These are phyloP conservation scores for Aquilaria agallochum DNA, from an alignment of 441 rosid genomes.

Conservation along the genomic window DNA sequence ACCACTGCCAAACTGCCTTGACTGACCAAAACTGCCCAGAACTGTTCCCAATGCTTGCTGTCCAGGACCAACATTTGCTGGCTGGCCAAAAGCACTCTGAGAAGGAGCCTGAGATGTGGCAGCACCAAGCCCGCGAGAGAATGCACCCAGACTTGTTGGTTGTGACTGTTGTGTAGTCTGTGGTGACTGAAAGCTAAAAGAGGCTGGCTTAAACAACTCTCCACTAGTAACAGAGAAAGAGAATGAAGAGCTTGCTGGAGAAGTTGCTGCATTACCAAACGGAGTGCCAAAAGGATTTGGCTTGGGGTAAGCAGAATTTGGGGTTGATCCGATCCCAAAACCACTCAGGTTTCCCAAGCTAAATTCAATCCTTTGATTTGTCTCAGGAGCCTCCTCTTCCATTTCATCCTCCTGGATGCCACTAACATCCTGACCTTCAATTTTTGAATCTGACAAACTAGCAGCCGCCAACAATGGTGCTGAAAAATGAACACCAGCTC, in stretches of 20 bases:
- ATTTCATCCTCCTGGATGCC: conserved; percentile 79
- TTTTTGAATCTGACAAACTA: conserved; percentile 34
- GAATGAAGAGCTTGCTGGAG: conserved; percentile 48
- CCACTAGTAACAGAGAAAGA: conserved; percentile 60
- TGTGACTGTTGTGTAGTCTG: conserved; percentile 53
- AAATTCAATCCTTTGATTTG: conserved; percentile 47
- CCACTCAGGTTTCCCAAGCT: conserved; percentile 64
- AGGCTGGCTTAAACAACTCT: conserved; percentile 87
- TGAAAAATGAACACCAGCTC: conserved; percentile 27
- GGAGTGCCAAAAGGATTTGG: conserved; percentile 72
- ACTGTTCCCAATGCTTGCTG: conserved; percentile 92
- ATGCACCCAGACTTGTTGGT: conserved; percentile 40
- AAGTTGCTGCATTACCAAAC: conserved; percentile 51
- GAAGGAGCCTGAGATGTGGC: conserved; percentile 42
- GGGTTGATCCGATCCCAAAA: conserved; percentile 59
- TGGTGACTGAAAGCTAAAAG: conserved; percentile 72
- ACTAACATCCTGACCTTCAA: conserved; percentile 35
- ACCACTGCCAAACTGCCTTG: conserved; percentile 78
- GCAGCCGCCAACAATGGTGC: conserved; percentile 28
- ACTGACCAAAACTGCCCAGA: conserved; percentile 95
- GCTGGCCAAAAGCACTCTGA: conserved; percentile 78
- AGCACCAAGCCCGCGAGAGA: conserved; percentile 62
- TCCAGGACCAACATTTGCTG: conserved; percentile 71
- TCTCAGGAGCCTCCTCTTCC: conserved; percentile 96
- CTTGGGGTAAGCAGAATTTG: conserved; percentile 46